Evolutionary conservation across 306 rosid genomes (phyloP), one percentile per base, ranked within the genome.

Genomic region (Astragalus membranaceus): DNA sequence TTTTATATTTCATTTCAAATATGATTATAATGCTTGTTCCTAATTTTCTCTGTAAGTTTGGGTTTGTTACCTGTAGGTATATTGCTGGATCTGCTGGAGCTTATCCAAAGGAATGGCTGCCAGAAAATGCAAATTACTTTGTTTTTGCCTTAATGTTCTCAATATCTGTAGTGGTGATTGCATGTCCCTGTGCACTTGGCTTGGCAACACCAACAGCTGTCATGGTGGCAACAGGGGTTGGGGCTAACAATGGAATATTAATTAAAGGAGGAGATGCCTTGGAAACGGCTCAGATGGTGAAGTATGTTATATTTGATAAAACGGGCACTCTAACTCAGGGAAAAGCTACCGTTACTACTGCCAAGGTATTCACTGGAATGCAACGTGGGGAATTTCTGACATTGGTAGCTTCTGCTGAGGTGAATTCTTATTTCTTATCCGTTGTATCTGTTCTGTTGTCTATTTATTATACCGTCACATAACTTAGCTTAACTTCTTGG

Each of bases 141-240:
- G 99, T 94, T 4, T 88, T 94, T 79, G 91, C 99, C 55, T 95
- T 94, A 30, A 94, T 94, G 99, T 94, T 94, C 81, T 85, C 97
- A 35, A 94, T 94, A 83, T 75, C 97, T 39, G 97, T 91, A 16
- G 95, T 94, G 64, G 99, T 94, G 71, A 90, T 94, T 80, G 96
- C 99, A 39, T 94, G 99, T 62, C 99, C 99, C 12, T 94, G 99
- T 84, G 99, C 99, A 7, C 95, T 94, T 69, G 99, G 99, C 67
- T 87, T 94, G 85, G 99, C 99, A 75, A 94, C 99, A 47, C 99
- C 97, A 37, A 94, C 99, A 4, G 99, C 99, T 57, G 95, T 94
- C 76, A 94, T 94, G 99, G 99, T 94, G 73, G 99, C 97, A 9
- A 91, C 99, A 1, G 99, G 99, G 54, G 95, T 94, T 77, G 99